Conservation (phyloP, 2,329 filamentous ascomycete genomes). For the Alternaria solani region DNA sequence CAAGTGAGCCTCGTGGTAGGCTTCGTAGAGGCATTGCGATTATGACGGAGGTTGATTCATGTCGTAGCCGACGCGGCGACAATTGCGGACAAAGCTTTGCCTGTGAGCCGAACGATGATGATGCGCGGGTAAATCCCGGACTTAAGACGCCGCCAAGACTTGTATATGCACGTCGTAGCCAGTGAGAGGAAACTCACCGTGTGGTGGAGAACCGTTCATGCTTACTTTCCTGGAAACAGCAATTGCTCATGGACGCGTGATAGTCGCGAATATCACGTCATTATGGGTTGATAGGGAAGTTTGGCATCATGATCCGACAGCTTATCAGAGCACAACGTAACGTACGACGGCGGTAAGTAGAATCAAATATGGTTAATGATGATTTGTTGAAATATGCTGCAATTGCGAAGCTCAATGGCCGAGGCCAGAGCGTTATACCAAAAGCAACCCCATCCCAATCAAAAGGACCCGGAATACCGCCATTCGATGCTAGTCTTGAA, state of each 20-base stretch:
- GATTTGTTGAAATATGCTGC: conserved; percentile 12
- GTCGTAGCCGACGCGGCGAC: conserved; percentile 10
- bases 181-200: background rate
- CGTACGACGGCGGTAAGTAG: background rate
- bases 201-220: conserved; percentile 8
- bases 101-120: conserved; percentile 10
- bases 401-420: conserved; percentile 25
- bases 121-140: conserved; percentile 8
- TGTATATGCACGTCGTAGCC: background rate
- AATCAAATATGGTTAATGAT: conserved; percentile 1
- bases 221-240: conserved; percentile 4
- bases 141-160: conserved; percentile 3
- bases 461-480: conserved; percentile 10
- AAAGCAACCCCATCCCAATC: conserved; percentile 8
- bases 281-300: background rate
- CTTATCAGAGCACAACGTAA: background rate
- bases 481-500: conserved; percentile 6
- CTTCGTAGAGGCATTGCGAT: conserved; percentile 43
- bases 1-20: conserved; percentile 34
- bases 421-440: conserved; percentile 22
- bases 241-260: background rate
- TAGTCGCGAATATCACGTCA: background rate
- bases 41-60: conserved; percentile 27
- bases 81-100: conserved; percentile 22
- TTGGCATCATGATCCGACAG: background rate